These are phyloP conservation scores for Parmales sp. DNA, from an alignment of 108 stramenopile species.

Conservation along the genomic window DNA sequence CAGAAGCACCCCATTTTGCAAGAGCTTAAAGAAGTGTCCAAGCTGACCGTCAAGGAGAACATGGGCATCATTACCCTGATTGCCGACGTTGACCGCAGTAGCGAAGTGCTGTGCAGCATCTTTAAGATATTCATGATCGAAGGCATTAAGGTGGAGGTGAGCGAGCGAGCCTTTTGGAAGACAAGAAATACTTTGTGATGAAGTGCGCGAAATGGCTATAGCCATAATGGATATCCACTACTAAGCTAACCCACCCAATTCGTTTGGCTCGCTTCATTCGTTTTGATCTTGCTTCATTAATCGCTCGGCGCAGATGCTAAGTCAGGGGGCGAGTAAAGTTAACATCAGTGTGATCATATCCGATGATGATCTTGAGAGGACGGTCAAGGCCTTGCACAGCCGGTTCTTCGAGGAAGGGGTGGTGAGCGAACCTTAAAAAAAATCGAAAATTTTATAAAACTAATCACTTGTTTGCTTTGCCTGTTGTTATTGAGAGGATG, in stretches of 20 bases:
- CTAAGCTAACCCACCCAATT: too few relatives aligned
- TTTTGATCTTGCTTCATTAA: neutral
- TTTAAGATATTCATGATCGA: conserved; percentile 67
- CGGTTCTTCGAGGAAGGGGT: conserved; percentile 83
- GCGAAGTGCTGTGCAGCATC: conserved; percentile 82
- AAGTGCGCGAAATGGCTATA: neutral
- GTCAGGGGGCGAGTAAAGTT: conserved; percentile 90
- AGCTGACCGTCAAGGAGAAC: conserved; percentile 50
- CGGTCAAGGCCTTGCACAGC: conserved; percentile 58
- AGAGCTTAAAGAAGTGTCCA: conserved; percentile 44
- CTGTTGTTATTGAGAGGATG: too few relatives aligned
- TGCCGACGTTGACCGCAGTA: conserved; percentile 72
- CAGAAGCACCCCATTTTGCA: conserved; percentile 35
- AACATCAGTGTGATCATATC: conserved; percentile 79
- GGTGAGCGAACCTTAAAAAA: too few relatives aligned
- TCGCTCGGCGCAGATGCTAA: conserved; percentile 45
- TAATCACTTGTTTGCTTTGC: too few relatives aligned
- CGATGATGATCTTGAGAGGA: conserved; percentile 58
- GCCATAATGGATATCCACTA: neutral
- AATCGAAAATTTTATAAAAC: too few relatives aligned
- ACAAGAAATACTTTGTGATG: neutral
- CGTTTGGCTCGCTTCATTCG: neutral
- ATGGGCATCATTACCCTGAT: conserved; percentile 82
- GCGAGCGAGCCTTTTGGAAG: neutral
- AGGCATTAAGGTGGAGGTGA: conserved; percentile 69